Percentiles rank a stretch among this genome's conserved stretches.
phyloP scores from a whole-genome alignment of 2,329 filamentous ascomycete species.

The Fonsecaea nubica region DNA sequence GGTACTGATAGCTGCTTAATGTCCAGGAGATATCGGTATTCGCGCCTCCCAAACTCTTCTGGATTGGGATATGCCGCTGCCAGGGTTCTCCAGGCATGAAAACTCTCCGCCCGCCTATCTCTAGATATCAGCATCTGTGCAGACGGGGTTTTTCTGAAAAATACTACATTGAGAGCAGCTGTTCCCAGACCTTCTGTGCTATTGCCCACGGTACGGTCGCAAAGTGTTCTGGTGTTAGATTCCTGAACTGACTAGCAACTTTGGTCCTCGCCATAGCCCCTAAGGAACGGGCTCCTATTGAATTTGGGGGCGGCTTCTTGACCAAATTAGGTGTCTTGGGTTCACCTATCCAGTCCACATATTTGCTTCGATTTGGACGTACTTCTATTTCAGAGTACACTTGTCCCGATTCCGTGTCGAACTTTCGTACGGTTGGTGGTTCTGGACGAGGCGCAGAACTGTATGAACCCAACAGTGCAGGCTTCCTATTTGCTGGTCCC shows the following conservation, averaged over 20 bases:
- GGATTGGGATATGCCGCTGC: conserved; percentile 45
- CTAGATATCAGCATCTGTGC: conserved; percentile 9
- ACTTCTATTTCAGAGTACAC: conserved; percentile 36
- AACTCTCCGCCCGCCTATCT: conserved; percentile 42
- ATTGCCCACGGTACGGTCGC: conserved; percentile 49
- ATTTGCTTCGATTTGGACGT: conserved; percentile 21
- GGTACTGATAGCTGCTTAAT: conserved; percentile 43
- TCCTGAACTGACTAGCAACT: conserved; percentile 46
- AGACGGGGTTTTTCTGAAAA: not conserved
- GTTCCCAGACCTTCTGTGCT: conserved; percentile 50
- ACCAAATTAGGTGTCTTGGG: conserved; percentile 29
- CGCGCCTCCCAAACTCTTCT: conserved; percentile 43
- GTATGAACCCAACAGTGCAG: not conserved
- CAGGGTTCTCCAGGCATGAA: conserved; percentile 54
- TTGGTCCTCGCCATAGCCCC: conserved; percentile 32
- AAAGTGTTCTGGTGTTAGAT: conserved; percentile 47
- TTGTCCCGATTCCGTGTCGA: conserved; percentile 35
- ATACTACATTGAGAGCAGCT: conserved; percentile 46
- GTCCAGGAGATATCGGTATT: conserved; percentile 44
- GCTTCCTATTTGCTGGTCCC: not conserved
- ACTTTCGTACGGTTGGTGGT: conserved; percentile 20
- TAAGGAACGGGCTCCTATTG: conserved; percentile 35
- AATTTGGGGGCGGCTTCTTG: conserved; percentile 17
- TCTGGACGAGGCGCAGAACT: not conserved
- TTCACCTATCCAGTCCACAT: conserved; percentile 37